Conservation (phyloP, 208 protist genomes). For the Sergeia podlipaevii region DNA sequence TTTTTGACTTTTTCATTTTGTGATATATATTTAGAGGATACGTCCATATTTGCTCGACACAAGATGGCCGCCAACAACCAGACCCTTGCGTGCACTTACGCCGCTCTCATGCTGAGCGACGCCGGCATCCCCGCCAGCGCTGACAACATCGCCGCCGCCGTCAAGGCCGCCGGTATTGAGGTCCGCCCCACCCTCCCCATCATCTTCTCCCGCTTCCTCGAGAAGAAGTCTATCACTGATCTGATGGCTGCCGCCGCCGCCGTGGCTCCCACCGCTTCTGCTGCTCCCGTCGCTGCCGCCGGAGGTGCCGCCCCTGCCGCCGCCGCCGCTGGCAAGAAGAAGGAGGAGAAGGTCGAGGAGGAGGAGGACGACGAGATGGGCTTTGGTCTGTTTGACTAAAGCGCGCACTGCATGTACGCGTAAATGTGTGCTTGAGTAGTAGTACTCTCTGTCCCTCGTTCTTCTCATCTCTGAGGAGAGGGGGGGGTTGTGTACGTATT, state of each 20-base stretch:
- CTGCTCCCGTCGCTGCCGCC: conserved; percentile 25
- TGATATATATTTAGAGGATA: too few relatives aligned
- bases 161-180: conserved; percentile 62
- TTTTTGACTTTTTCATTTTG: too few relatives aligned
- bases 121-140: conserved; percentile 64
- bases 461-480: not conserved
- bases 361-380: conserved; percentile 63
- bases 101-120: conserved; percentile 72
- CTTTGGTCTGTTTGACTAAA: conserved; percentile 47
- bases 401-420: not conserved
- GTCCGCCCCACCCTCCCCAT: conserved; percentile 76
- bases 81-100: conserved; percentile 85
- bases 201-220: conserved; percentile 77
- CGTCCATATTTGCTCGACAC: too few relatives aligned
- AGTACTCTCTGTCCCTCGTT: not conserved
- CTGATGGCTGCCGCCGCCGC: conserved; percentile 57
- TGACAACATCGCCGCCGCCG: conserved; percentile 64
- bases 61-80: too few relatives aligned
- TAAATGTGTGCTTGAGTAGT: not conserved
- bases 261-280: conserved; percentile 36
- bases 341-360: conserved; percentile 23
- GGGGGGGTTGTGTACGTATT: too few relatives aligned
- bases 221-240: conserved; percentile 72
- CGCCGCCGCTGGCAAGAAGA: conserved; percentile 14
- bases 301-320: conserved; percentile 18